Percentiles rank a stretch among this genome's conserved stretches.
phyloP scores from a whole-genome alignment of 2,329 filamentous ascomycete genomes.

The Fusarium decemcellulare region DNA sequence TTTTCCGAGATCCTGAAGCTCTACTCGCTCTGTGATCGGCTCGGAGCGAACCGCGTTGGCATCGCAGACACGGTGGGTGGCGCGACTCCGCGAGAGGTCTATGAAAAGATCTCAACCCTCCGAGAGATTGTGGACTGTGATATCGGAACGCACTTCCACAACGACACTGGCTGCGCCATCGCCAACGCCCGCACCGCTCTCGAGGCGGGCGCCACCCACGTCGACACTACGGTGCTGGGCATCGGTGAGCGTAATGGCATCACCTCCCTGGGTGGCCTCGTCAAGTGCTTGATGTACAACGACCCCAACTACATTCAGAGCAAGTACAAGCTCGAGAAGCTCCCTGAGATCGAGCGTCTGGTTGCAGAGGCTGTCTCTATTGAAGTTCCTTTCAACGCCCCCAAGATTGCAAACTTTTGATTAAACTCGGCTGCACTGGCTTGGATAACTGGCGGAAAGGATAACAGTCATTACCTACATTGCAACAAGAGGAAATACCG shows the following conservation, averaged over 20 bases:
- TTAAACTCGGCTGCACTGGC: too few species aligned
- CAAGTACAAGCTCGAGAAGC: conserved; percentile 92
- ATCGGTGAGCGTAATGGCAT: conserved; percentile 72
- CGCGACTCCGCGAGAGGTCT: conserved; percentile 88
- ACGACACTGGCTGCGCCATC: conserved; percentile 92
- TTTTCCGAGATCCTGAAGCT: conserved; percentile 82
- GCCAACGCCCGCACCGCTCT: conserved; percentile 91
- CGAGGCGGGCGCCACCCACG: conserved; percentile 88
- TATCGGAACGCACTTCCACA: conserved; percentile 75
- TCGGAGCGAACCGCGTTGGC: conserved; percentile 87
- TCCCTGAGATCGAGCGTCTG: conserved; percentile 89
- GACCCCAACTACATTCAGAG: conserved; percentile 86
- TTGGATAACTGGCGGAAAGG: too few species aligned
- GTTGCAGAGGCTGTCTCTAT: conserved; percentile 74
- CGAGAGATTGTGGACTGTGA: conserved; percentile 75
- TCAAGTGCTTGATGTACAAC: conserved; percentile 31
- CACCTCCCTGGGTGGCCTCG: conserved; percentile 64
- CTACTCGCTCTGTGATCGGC: conserved; percentile 86
- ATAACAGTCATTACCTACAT: too few species aligned
- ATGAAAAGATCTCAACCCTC: conserved; percentile 87
- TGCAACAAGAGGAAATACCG: too few species aligned
- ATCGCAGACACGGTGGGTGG: conserved; percentile 96
- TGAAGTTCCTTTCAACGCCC: neutral
- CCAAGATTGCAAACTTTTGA: too few species aligned
- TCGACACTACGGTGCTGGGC: conserved; percentile 83